A percentile compares a stretch with the other conserved stretches of the same genome.
Conservation (phyloP, 192 early-diverging fungal genomes). For the Umbelopsis isabellina region DNA sequence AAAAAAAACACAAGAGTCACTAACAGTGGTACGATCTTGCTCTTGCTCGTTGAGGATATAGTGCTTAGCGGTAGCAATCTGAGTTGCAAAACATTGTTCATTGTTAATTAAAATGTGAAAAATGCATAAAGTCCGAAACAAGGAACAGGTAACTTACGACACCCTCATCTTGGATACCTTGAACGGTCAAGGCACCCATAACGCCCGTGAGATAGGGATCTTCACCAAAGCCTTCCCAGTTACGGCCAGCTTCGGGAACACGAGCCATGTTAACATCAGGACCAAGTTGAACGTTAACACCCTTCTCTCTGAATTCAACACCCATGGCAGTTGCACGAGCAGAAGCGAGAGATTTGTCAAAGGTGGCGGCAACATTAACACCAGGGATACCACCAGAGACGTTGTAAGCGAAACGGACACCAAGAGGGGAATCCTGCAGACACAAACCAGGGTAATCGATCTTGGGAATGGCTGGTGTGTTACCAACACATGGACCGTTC, state of each 20-base stretch:
- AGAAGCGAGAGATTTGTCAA: slow-evolving; percentile 56
- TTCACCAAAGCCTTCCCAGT: slow-evolving; percentile 41
- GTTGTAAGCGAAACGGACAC: slow-evolving; percentile 46
- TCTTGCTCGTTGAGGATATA: slow-evolving; percentile 40
- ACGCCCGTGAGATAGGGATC: slow-evolving; percentile 37
- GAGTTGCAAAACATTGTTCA: neutral
- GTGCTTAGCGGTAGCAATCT: slow-evolving; percentile 40
- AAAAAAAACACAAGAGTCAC: neutral
- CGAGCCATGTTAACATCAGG: slow-evolving; percentile 42
- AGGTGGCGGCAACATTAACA: slow-evolving; percentile 65
- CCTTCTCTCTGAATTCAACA: slow-evolving; percentile 59
- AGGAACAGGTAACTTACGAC: slow-evolving; percentile 23
- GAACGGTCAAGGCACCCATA: slow-evolving; percentile 29
- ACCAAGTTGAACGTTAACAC: slow-evolving; percentile 59
- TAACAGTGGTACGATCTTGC: slow-evolving; percentile 22
- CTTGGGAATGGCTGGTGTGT: slow-evolving; percentile 41
- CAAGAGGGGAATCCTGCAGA: slow-evolving; percentile 58
- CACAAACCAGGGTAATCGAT: slow-evolving; percentile 56
- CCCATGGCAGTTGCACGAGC: slow-evolving; percentile 52
- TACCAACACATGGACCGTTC: slow-evolving; percentile 50
- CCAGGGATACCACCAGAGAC: slow-evolving; percentile 51
- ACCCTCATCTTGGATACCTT: slow-evolving; percentile 31
- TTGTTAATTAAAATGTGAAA: neutral
- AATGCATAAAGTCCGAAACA: neutral
- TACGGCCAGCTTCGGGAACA: slow-evolving; percentile 30